Base-by-base conservation (phyloP, 139 green algal genomes). In the Pedinophyceae sp. region DNA sequence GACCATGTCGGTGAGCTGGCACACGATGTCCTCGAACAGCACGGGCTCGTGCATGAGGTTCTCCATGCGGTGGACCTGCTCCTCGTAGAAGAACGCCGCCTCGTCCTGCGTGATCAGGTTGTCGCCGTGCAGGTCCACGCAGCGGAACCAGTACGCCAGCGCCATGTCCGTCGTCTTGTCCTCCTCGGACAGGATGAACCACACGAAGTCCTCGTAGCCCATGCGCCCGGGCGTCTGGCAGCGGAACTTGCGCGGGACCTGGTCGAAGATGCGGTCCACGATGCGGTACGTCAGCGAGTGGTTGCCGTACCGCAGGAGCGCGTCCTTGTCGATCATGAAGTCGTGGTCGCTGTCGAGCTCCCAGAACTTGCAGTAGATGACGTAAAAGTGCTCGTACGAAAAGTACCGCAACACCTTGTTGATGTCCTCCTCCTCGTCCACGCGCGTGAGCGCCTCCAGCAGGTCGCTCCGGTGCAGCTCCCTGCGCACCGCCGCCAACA, bases 291-390 rank as follows among this genome's bases (percentile, higher is more conserved):
- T 95, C 29, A 98, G 75, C 54, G 69, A 72, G 70, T 97, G 87
- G 61, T 80, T 82, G 49, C 84, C 76, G 66, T 98, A 98, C 45
- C 88, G 74, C 51, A 94, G 71, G 45, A 98, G 68, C 64, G 97
- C 91, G 10, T 93, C 81, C 40, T 77, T 70, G 49, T 84, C 81
- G 28, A 98, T 79, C 22, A 85, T 57, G 61, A 98, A 97, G 72
- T 98, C 90, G 68, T 97, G 91, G 73, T 98, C 91, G 7, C 57
- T 74, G 71, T 98, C 91, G 29, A 98, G 80, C 75, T 98, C 91
- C 91, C 91, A 98, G 59, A 97, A 98, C 76, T 97, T 97, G 88
- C 91, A 98, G 74, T 98, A 98, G 52, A 98, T 87, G 29, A 98
- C 91, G 64, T 98, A 98, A 60, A 98, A 98, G 71, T 98, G 91